A percentile compares a stretch with the other conserved stretches of the same genome.
Evolutionary conservation across 257 asterid species (phyloP).

Genomic region (Solanum piurae): DNA sequence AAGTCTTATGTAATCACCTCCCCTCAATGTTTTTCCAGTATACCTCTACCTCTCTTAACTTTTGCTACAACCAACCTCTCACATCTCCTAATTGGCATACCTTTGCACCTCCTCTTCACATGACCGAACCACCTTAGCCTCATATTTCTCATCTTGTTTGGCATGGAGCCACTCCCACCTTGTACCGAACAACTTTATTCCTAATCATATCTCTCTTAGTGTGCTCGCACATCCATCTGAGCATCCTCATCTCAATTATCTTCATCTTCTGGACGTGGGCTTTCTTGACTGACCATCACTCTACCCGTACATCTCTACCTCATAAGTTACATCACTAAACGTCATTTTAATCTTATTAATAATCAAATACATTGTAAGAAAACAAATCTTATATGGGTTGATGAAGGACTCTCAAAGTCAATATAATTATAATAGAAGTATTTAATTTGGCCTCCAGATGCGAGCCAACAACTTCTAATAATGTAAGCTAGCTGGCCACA

Average conservation of each 20-base stretch:
- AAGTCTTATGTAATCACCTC: no score
- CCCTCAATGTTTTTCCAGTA: no score
- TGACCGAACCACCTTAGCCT: background rate
- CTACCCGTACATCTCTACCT: background rate
- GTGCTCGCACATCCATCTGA: background rate
- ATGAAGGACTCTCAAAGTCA: background rate
- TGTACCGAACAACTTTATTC: background rate
- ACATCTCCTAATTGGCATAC: background rate
- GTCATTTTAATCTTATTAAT: no score
- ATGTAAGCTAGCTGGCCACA: background rate
- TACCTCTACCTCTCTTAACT: background rate
- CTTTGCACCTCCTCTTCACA: background rate
- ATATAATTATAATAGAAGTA: background rate
- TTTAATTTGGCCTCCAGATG: background rate
- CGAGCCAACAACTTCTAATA: background rate
- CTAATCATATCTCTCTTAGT: background rate
- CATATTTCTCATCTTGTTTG: no score
- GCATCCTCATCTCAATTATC: background rate
- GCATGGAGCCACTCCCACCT: background rate
- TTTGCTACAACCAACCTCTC: background rate
- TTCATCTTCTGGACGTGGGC: background rate
- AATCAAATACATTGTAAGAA: background rate
- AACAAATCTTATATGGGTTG: background rate
- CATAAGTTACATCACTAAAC: background rate
- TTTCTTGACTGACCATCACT: background rate